Evolutionary conservation across 768 basidiomycete species (phyloP).

Genomic region (Leccinum barrowsii): DNA sequence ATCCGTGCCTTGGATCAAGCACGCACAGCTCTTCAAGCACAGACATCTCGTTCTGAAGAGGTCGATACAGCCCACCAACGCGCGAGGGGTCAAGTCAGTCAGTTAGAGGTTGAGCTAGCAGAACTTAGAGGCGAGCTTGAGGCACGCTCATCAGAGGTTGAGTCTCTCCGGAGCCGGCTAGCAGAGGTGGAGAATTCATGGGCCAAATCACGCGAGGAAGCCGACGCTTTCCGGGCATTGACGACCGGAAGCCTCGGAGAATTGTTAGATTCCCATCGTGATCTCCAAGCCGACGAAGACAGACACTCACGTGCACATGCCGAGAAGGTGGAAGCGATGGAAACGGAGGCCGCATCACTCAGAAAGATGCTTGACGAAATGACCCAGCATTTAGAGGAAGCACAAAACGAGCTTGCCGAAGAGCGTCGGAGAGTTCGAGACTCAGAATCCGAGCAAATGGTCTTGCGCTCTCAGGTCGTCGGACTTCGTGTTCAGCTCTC

Average conservation of each 20-base stretch:
- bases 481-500: slow-evolving; percentile 73
- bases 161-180: slow-evolving; percentile 60
- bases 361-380: slow-evolving; percentile 79
- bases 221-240: slow-evolving; percentile 81
- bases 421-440: slow-evolving; percentile 66
- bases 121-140: slow-evolving; percentile 84
- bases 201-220: slow-evolving; percentile 90
- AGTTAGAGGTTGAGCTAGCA: slow-evolving; percentile 72
- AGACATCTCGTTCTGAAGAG: slow-evolving; percentile 75
- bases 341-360: slow-evolving; percentile 71
- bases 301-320: slow-evolving; percentile 68
- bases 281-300: slow-evolving; percentile 82
- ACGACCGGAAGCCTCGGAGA: slow-evolving; percentile 86
- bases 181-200: slow-evolving; percentile 86
- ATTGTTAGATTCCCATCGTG: slow-evolving; percentile 83
- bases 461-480: slow-evolving; percentile 68
- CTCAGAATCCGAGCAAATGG: slow-evolving; percentile 58
- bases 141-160: slow-evolving; percentile 66
- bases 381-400: slow-evolving; percentile 65
- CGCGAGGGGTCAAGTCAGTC: slow-evolving; percentile 62
- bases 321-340: slow-evolving; percentile 80
- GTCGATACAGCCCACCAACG: slow-evolving; percentile 70
- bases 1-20: slow-evolving; percentile 86
- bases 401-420: slow-evolving; percentile 58
- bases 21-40: slow-evolving; percentile 68